Base-by-base conservation (phyloP, 192 early-diverging fungal genomes). In the Kappamyces sp. region DNA sequence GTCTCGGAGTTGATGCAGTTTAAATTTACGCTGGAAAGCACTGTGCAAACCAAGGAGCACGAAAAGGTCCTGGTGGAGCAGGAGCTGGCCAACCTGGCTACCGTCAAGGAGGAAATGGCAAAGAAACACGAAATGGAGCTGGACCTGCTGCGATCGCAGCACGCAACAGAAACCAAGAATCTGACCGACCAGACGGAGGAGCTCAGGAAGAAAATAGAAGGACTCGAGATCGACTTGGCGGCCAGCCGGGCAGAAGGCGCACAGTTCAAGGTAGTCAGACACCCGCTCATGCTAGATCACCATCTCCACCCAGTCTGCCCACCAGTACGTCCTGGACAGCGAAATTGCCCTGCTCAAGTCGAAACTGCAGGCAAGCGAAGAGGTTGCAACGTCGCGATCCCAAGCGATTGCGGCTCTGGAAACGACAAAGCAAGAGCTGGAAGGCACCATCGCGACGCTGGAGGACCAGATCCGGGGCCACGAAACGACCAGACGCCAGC, bases 401-500 rank as follows among this genome's bases (percentile, higher is more conserved):
- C n/a, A 42, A 71, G 14, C 47, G 4, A 68, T 76, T 35, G 45
- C 49, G 6, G 48, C 12, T 15, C 38, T 72, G 45, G 59, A 72
- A 45, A 43, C 31, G 47, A 33, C 67, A 15, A 59, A 80, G 36
- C 65, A 57, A 1, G 71, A 60, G 49, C 61, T 65, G 30, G 64
- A 66, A 37, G 65, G 61, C 35, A 60, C 46, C 5, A 67, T 85
- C 30, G 60, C 53, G 15, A 64, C 72, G 50, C 63, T 90, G 48
- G 83, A 89, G 54, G 63, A 54, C 37, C 78, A 77, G 69, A 67
- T 90, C n/a, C 63, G 85, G 52, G 76, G 78, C 14, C 84, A 90
- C 51, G 94, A 98, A 65, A 81, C 75, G 3, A 68, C 83, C 22
- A 82, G 93, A n/a, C 75, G 91, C 40, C 70, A 75, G 54, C 68